phyloP scores from a whole-genome alignment of 371 early-diverging fungal genomes.

The Blastocladiella emersonii region DNA sequence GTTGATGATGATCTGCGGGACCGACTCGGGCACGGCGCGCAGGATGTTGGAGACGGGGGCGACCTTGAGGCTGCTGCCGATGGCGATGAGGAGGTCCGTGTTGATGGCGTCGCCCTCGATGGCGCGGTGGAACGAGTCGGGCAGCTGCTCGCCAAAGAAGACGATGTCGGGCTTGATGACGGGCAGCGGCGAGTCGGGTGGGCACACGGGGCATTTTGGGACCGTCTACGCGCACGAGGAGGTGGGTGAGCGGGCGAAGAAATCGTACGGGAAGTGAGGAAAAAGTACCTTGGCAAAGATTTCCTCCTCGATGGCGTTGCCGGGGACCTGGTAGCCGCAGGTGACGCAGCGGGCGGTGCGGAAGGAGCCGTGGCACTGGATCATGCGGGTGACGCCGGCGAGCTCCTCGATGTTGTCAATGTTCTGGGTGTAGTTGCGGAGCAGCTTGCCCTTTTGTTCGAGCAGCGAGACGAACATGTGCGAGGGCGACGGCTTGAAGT shows the following conservation, averaged over 20 bases:
- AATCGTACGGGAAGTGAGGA: not conserved
- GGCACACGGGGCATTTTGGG: conserved; percentile 5
- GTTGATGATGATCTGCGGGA: conserved; percentile 87
- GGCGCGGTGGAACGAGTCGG: conserved; percentile 54
- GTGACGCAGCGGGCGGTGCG: conserved; percentile 79
- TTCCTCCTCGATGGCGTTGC: conserved; percentile 57
- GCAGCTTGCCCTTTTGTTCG: conserved; percentile 62
- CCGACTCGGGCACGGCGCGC: conserved; percentile 57
- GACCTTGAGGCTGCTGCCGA: conserved; percentile 91
- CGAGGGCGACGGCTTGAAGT: conserved; percentile 79
- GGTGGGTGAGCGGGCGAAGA: not conserved
- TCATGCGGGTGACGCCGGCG: conserved; percentile 67
- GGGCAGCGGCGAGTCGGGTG: conserved; percentile 4
- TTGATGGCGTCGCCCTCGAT: conserved; percentile 52
- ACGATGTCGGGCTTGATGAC: conserved; percentile 56
- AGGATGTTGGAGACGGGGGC: conserved; percentile 85
- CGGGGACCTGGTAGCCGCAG: conserved; percentile 61
- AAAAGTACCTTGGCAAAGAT: conserved; percentile 40
- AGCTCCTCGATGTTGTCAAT: conserved; percentile 83
- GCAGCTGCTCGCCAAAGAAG: conserved; percentile 86
- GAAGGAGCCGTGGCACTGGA: conserved; percentile 89
- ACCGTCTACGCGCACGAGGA: not conserved
- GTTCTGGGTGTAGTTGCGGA: conserved; percentile 26
- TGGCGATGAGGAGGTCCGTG: conserved; percentile 79
- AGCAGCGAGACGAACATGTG: conserved; percentile 84